Conservation (phyloP, 1,139 yeast species). For the Pichia inconspicua region DNA sequence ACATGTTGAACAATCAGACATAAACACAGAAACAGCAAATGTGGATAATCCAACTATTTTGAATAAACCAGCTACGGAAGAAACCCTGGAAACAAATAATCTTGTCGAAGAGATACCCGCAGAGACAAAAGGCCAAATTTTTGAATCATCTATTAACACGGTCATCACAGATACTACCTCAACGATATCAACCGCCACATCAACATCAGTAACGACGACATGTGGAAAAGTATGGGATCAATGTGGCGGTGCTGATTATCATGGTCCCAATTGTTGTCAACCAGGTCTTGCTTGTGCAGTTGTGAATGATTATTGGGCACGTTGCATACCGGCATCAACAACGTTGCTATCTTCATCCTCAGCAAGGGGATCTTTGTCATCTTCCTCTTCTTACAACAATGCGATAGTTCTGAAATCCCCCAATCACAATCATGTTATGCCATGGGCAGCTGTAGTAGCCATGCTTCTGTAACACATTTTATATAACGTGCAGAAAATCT, state of each 20-base stretch:
- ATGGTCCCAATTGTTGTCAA: slow-evolving; percentile 27
- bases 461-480: background rate
- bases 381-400: background rate
- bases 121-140: background rate
- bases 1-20: background rate
- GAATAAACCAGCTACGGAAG: background rate
- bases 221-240: slow-evolving; percentile 25
- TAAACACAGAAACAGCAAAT: background rate
- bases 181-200: background rate
- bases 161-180: background rate
- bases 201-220: background rate
- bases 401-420: background rate
- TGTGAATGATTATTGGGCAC: slow-evolving; percentile 24
- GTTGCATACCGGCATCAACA: slow-evolving; percentile 16
- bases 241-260: slow-evolving; percentile 27
- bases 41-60: background rate
- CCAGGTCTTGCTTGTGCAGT: slow-evolving; percentile 22
- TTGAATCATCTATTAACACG: background rate
- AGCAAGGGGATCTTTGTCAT: background rate
- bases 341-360: background rate
- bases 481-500: too few species aligned
- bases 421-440: background rate
- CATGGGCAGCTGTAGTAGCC: background rate
- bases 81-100: background rate
- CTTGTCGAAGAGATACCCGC: background rate